Evolutionary conservation across 208 protist genomes (phyloP), one percentile per base, ranked within the genome.

Genomic region (Willaertia magna): DNA sequence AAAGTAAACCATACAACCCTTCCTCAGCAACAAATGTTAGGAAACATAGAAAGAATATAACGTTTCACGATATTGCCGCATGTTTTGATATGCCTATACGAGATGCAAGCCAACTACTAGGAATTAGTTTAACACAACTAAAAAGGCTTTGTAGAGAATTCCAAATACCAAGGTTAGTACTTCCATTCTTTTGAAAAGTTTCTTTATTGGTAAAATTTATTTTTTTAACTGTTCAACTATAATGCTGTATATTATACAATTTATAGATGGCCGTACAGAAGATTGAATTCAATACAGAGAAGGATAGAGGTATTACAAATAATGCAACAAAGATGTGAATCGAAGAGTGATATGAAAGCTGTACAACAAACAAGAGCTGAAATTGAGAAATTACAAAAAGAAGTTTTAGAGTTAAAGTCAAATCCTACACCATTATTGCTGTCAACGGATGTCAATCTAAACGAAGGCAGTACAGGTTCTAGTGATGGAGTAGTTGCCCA

Each of bases 41-140:
- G 18, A 81, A 81, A 39, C 76, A 81, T 26, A 81, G 76, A 51
- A 81, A 81, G 44, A 47, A 81, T 51, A 81, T 81, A 40, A 42
- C 44, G 16, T 81, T 51, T 12, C 6, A 46, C 9, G 76, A 81
- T 51, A 81, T 81, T 51, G 76, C 76, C 16, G 4, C 18, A 4
- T 81, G 76, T 81, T 81, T 81, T 51, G 76, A 81, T 14, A 81
- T 81, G 76, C 76, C 76, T 14, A 81, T 81, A 18, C 22, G 76
- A 51, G 76, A 81, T 39, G 76, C 76, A 6, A 42, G n/a, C 34
- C 76, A 81, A 40, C 22, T 81, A 34, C 22, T 81, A 18, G 76
- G 76, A 6, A 42, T 81, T 16, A 51, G 43, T 4, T 51, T 81
- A 20, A 81, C 76, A 49, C 76, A 81, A 39, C 34, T 81, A 20